Evolutionary conservation across 306 rosid genomes (phyloP).

Genomic region (Prunus padus): DNA sequence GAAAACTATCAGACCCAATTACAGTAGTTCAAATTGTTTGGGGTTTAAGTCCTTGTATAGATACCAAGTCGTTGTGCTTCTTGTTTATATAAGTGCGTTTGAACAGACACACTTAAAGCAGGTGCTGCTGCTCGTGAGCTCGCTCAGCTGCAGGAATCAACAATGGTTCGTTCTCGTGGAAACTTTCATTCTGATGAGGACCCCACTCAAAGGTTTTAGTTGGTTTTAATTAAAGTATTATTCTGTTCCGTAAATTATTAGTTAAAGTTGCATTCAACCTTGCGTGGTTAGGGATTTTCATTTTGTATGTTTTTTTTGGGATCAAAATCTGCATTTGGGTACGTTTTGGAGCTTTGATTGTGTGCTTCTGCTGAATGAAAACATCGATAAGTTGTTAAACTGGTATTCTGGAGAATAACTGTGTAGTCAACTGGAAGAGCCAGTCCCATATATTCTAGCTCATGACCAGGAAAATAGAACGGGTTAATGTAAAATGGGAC

Average conservation of each 20-base stretch:
- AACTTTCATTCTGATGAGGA: constrained; percentile 85
- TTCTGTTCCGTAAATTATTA: not conserved
- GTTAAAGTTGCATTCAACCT: constrained; percentile 11
- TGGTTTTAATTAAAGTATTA: not conserved
- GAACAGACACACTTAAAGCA: not conserved
- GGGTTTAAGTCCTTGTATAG: not conserved
- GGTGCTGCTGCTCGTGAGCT: constrained; percentile 18
- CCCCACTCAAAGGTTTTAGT: constrained; percentile 74
- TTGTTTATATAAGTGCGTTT: not conserved
- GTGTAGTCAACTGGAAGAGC: not conserved
- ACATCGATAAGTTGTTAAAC: not conserved
- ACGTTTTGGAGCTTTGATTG: not conserved
- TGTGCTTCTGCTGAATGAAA: not conserved
- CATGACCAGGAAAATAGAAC: not conserved
- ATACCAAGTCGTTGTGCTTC: not conserved
- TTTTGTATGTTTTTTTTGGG: not conserved
- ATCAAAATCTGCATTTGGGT: constrained; percentile 5
- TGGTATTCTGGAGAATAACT: not conserved
- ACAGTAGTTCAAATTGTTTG: not conserved
- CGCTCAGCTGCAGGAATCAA: constrained; percentile 30
- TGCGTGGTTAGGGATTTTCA: constrained; percentile 9
- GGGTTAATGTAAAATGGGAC: too few species aligned
- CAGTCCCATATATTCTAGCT: not conserved
- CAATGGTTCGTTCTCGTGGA: constrained; percentile 99
- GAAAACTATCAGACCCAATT: not conserved